Percentiles rank a stretch among this genome's conserved stretches.
Conservation (phyloP, 1,284 basidiomycete species). For the Wolfiporia cocos region DNA sequence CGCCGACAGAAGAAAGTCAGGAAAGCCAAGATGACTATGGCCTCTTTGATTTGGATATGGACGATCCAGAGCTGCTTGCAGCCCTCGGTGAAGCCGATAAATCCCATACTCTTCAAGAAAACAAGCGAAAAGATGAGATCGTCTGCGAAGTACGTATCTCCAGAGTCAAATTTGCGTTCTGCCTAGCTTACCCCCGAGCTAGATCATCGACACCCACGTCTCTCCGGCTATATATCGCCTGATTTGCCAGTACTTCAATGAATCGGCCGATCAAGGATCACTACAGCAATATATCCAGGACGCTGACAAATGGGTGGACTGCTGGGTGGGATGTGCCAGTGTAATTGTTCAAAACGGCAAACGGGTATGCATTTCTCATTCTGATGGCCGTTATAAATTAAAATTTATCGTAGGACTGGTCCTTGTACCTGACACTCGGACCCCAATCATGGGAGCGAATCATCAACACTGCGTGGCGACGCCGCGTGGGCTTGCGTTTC, state of each 20-base stretch:
- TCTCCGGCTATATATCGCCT: slow-evolving; percentile 59
- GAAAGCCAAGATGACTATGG: slow-evolving; percentile 78
- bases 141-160: slow-evolving; percentile 35
- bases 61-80: slow-evolving; percentile 53
- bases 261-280: slow-evolving; percentile 21
- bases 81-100: slow-evolving; percentile 38
- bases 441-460: slow-evolving; percentile 58
- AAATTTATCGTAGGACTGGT: slow-evolving; percentile 51
- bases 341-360: slow-evolving; percentile 58
- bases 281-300: slow-evolving; percentile 25
- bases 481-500: slow-evolving; percentile 66
- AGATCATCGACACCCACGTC: slow-evolving; percentile 52
- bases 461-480: slow-evolving; percentile 44
- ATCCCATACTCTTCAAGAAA: slow-evolving; percentile 19
- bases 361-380: slow-evolving; percentile 3
- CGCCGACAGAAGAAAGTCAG: slow-evolving; percentile 34
- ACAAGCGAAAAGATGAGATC: slow-evolving; percentile 33
- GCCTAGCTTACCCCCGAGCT: too few species aligned
- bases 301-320: slow-evolving; percentile 58
- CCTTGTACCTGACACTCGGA: slow-evolving; percentile 49
- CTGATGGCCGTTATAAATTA: not conserved
- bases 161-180: not conserved
- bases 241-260: slow-evolving; percentile 46
- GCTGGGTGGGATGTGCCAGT: slow-evolving; percentile 73
- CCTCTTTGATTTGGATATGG: slow-evolving; percentile 42